Evolutionary conservation across 768 basidiomycete species (phyloP), one percentile per base, ranked within the genome.

Genomic region (Auriscalpium orientale): DNA sequence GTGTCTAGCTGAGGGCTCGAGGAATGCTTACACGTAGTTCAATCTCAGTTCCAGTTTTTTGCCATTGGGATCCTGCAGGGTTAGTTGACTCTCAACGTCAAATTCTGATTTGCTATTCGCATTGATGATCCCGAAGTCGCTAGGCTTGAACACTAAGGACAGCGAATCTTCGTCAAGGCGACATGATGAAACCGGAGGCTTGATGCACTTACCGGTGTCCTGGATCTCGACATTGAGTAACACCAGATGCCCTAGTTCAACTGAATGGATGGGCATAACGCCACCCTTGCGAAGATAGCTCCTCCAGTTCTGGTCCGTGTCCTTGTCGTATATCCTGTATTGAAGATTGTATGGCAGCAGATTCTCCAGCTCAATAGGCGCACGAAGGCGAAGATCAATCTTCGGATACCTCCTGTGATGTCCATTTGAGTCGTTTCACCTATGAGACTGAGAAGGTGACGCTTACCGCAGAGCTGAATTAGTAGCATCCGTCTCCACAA

Each of bases 91-190:
- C 69, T 95, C 97, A 54, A 83, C 77, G 57, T 87, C 89, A 60
- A 93, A 92, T 70, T 94, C 94, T 3, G 93, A 89, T 54, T 91
- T 83, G 33, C 84, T 85, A 66, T 97, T 93, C 15, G 91, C 91
- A 66, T 93, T 98, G 72, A 99, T 95, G 70, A 99, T 98, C 3
- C 93, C 88, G 63, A 97, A 99, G 56, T 98, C 95, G 67, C 94
- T 95, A 15, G 92, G 87, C 65, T 88, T 89, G 75, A 94, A 91
- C 13, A 83, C 93, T 95, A 62, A 4, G 53, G 33, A 44, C 22
- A 34, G 8, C 22, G 66, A 45, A 56, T 56, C 36, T 20, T 7
- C 11, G 22, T 18, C 2, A 6, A 18, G 21, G 18, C 52, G 38
- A 28, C 45, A 37, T 35, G 20, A 16, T 22, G 12, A 46, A 35